Evolutionary conservation across 805 yeast genomes (phyloP), one percentile per base, ranked within the genome.

Genomic region (Barnettozyma wickerhamii): DNA sequence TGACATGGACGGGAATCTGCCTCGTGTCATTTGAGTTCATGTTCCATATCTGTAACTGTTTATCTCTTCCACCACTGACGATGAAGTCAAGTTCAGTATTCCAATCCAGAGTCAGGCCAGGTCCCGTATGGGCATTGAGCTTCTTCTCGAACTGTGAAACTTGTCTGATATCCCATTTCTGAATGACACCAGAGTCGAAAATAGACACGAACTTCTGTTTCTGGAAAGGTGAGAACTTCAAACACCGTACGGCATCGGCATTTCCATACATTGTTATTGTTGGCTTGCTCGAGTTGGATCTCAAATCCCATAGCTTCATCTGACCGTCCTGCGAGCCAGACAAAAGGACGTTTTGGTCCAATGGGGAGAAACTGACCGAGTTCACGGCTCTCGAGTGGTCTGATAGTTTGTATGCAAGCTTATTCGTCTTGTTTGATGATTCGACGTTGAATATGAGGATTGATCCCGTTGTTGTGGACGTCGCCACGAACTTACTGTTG

Each of bases 41-140:
- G 52, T 75, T 82, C 91, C 95, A 87, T 4, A 84, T 78, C 46
- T 84, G 87, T 27, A 84, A 69, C 50, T 80, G 81, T 39, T 84
- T 82, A 62, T 93, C 99, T 52, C 97, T 72, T 7, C 99, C 99
- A 13, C 97, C 97, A 17, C 96, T 86, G 5, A 82, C 81, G 17
- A 93, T 74, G 52, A 81, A 85, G 47, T 90, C 95, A 28, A 72
- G 59, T 29, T 79, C 81, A 0, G 95, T 95, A 56, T 90, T 96
- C 81, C 95, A 89, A 52, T 87, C 89, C 5, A 93, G 61, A 5
- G 95, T 77, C 14, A 90, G 66, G 0, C 95, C 98, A 3, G 96
- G 95, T 0, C 95, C 95, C 3, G 88, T 76, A 58, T 91, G 98
- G 4, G 96, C 95, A 52, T 83, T 85, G 58, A 93, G 72, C 44